Percentiles rank a stretch among this genome's conserved stretches.
phyloP scores from a whole-genome alignment of 2,329 filamentous ascomycete species.

The Cytospora mali region DNA sequence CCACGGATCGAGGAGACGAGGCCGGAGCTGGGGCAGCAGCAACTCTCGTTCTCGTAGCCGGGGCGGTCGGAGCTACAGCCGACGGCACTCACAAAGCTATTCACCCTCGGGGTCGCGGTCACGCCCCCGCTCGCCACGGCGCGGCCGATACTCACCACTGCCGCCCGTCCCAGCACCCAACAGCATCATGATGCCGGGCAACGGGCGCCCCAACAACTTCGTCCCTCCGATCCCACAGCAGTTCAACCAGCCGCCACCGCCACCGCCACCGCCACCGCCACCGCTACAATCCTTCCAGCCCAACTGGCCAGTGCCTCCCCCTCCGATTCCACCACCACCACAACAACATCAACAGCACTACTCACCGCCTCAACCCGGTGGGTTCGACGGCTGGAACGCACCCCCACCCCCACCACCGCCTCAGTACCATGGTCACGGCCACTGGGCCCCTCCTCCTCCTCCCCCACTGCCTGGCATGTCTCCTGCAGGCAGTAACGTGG shows the following conservation, averaged over 20 bases:
- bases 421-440: conserved; percentile 45
- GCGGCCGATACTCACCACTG: conserved; percentile 28
- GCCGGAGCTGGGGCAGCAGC: conserved; percentile 31
- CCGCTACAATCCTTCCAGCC: too few relatives aligned
- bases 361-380: conserved; percentile 27
- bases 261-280: conserved; percentile 30
- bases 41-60: conserved; percentile 30
- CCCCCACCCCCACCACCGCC: conserved; percentile 41
- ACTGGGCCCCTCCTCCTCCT: conserved; percentile 46
- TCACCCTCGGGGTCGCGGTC: conserved; percentile 27
- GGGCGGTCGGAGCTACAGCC: conserved; percentile 35
- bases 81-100: conserved; percentile 32
- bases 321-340: conserved; percentile 27
- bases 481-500: conserved; percentile 7
- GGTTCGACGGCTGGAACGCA: conserved; percentile 29
- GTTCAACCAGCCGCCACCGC: conserved; percentile 24
- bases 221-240: conserved; percentile 26
- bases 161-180: background rate
- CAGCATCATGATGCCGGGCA: conserved; percentile 5
- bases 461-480: conserved; percentile 33
- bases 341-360: conserved; percentile 27
- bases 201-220: conserved; percentile 23
- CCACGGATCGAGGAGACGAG: conserved; percentile 30
- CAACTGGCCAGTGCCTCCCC: conserved; percentile 24
- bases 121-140: conserved; percentile 33